Percentiles rank a stretch among this genome's conserved stretches.
These are phyloP conservation scores for Fusarium decemcellulare DNA, from an alignment of 2,329 filamentous ascomycete species.

Conservation along the genomic window DNA sequence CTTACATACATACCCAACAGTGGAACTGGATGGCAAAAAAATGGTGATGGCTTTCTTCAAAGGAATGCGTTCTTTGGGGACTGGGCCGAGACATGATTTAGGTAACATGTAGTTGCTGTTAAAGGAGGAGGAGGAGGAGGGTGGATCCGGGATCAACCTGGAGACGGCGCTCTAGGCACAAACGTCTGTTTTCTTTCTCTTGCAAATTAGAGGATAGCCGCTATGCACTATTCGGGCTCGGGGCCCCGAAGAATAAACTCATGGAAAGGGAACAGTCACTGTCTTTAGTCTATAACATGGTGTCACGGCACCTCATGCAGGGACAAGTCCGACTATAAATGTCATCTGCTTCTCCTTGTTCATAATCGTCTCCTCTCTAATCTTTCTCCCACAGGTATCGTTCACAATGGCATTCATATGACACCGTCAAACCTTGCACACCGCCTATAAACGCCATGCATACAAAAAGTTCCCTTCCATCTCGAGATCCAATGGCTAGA, in stretches of 20 bases:
- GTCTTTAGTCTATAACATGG: no score
- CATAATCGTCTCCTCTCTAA: slow-evolving; percentile 12
- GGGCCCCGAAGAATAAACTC: slow-evolving; percentile 26
- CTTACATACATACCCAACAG: slow-evolving; percentile 17
- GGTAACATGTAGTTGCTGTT: slow-evolving; percentile 11
- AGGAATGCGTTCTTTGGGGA: slow-evolving; percentile 1
- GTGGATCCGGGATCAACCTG: slow-evolving; percentile 5
- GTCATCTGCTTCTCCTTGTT: not conserved
- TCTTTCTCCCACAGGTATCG: slow-evolving; percentile 33
- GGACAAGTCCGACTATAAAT: not conserved
- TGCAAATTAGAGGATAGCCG: slow-evolving; percentile 17
- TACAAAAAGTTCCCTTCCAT: slow-evolving; percentile 18
- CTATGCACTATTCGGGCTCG: slow-evolving; percentile 3
- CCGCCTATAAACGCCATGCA: slow-evolving; percentile 41
- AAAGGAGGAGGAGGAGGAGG: slow-evolving; percentile 13
- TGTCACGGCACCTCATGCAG: not conserved
- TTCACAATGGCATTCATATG: slow-evolving; percentile 33
- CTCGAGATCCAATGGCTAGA: slow-evolving; percentile 36
- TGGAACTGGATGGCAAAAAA: slow-evolving; percentile 2
- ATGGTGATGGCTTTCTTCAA: not conserved
- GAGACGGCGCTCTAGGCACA: slow-evolving; percentile 15
- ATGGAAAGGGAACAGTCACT: not conserved
- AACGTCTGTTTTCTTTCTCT: slow-evolving; percentile 14
- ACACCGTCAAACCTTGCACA: slow-evolving; percentile 16
- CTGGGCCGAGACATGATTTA: not conserved